Evolutionary conservation across 257 asterid species (phyloP).

Genomic region (Prunella vulgaris): DNA sequence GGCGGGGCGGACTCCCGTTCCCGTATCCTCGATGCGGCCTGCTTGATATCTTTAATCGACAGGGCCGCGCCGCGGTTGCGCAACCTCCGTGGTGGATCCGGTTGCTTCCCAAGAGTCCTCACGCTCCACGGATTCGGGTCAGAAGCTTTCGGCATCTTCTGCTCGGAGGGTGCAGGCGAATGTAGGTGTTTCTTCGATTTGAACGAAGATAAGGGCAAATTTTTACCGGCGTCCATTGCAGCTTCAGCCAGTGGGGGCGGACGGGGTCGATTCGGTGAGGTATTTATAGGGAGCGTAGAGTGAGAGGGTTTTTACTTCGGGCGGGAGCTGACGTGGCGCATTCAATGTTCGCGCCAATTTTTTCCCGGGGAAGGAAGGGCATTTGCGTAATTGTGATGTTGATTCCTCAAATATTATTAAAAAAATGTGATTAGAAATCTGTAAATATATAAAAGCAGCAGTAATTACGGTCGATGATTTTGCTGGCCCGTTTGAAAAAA

Average conservation of each 20-base stretch:
- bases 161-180: slow-evolving; percentile 36
- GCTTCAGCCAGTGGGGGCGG: too few species aligned
- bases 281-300: slow-evolving; percentile 19
- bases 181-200: slow-evolving; percentile 45
- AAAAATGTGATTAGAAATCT: too few species aligned
- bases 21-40: slow-evolving; percentile 57
- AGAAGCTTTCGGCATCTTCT: slow-evolving; percentile 11
- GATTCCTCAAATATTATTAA: too few species aligned
- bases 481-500: too few species aligned
- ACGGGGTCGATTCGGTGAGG: not conserved
- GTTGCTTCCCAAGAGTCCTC: slow-evolving; percentile 63
- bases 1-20: slow-evolving; percentile 28
- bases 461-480: too few species aligned
- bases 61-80: slow-evolving; percentile 46
- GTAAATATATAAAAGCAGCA: too few species aligned
- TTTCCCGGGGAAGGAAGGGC: slow-evolving; percentile 26
- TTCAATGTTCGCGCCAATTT: slow-evolving; percentile 64
- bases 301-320: slow-evolving; percentile 28
- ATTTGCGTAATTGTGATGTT: slow-evolving; percentile 23
- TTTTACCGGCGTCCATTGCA: slow-evolving; percentile 46
- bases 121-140: slow-evolving; percentile 36
- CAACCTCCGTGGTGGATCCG: slow-evolving; percentile 46
- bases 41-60: slow-evolving; percentile 53
- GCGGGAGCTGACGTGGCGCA: slow-evolving; percentile 54
- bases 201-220: slow-evolving; percentile 26